These are phyloP conservation scores for Aspergillus latus DNA, from an alignment of 2,329 filamentous ascomycete species.

Conservation along the genomic window DNA sequence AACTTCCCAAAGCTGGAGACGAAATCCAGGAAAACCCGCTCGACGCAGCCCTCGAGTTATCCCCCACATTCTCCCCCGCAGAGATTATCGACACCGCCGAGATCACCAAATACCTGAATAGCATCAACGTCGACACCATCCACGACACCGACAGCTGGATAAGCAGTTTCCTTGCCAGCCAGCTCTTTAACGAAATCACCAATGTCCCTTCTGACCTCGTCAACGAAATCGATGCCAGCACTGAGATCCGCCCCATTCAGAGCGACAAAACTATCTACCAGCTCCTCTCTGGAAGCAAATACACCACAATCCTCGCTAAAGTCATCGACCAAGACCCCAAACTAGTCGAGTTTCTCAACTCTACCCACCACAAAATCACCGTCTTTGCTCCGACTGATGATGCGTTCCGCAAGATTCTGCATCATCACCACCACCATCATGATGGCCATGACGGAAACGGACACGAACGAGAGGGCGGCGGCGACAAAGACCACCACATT, in stretches of 20 bases:
- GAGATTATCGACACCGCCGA: slow-evolving; percentile 3
- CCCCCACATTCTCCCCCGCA: slow-evolving; percentile 4
- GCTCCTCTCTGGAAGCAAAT: slow-evolving; percentile 70
- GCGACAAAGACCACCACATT: slow-evolving; percentile 49
- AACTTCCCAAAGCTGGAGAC: background rate
- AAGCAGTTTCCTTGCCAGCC: slow-evolving; percentile 6
- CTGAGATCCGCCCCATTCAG: slow-evolving; percentile 34
- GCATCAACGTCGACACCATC: background rate
- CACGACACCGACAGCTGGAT: slow-evolving; percentile 7
- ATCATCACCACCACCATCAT: slow-evolving; percentile 40
- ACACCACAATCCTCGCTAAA: slow-evolving; percentile 73
- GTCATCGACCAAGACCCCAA: slow-evolving; percentile 72
- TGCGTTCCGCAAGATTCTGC: slow-evolving; percentile 66
- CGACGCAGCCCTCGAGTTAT: slow-evolving; percentile 12
- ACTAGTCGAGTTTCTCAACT: slow-evolving; percentile 71
- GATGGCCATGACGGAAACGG: slow-evolving; percentile 3
- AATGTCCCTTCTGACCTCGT: slow-evolving; percentile 11
- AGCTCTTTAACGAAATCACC: slow-evolving; percentile 13
- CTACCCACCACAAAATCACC: slow-evolving; percentile 72
- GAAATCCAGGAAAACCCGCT: slow-evolving; percentile 12
- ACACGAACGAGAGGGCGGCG: background rate
- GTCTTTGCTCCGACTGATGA: slow-evolving; percentile 76
- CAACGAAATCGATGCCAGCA: background rate
- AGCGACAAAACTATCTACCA: slow-evolving; percentile 76
- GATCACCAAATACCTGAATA: background rate